These are phyloP conservation scores for Syzygium aromaticum DNA, from an alignment of 345 rosid species.

Conservation along the genomic window DNA sequence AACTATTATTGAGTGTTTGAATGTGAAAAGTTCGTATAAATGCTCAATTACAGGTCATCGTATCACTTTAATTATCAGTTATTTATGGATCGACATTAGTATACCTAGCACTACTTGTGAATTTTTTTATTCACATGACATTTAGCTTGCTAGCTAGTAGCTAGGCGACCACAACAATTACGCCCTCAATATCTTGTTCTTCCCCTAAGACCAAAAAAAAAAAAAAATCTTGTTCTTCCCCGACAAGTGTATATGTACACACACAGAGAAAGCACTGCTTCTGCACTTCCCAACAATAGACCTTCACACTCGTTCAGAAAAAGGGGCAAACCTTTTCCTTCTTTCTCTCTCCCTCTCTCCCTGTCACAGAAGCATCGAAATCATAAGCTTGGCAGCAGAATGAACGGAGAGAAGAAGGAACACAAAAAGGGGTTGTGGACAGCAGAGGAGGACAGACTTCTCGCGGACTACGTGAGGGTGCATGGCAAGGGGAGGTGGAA, in stretches of 20 bases:
- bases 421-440: constrained; percentile 9
- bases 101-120: neutral
- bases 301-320: neutral
- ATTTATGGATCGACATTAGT: neutral
- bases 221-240: neutral
- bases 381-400: neutral
- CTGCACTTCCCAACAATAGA: neutral
- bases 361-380: neutral
- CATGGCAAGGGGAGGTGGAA: constrained; percentile 12
- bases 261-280: neutral
- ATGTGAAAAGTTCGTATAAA: neutral
- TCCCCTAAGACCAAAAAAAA: neutral
- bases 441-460: constrained; percentile 10
- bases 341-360: neutral
- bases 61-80: neutral
- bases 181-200: neutral
- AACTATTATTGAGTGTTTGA: neutral
- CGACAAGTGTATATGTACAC: neutral
- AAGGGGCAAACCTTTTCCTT: neutral
- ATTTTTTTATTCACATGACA: neutral
- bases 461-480: constrained; percentile 6
- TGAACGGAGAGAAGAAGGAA: neutral
- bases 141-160: neutral
- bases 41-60: rapidly evolving
- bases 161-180: neutral